Percentiles rank a stretch among this genome's conserved stretches.
These are phyloP conservation scores for Mucuna pruriens DNA, from an alignment of 306 rosid genomes.

Conservation along the genomic window DNA sequence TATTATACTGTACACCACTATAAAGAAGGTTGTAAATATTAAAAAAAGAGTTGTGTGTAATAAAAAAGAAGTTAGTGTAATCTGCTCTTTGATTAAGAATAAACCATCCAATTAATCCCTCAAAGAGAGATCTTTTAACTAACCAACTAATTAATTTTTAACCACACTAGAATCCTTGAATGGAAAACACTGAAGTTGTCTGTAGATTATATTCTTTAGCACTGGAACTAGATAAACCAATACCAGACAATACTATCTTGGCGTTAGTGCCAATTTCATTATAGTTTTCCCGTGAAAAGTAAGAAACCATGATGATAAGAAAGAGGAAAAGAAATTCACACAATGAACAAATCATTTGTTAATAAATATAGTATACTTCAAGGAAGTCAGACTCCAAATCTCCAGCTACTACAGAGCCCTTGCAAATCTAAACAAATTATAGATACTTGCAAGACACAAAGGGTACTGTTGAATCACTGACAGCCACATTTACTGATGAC, in stretches of 20 bases:
- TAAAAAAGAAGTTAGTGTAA: too few relatives aligned
- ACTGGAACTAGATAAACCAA: background rate
- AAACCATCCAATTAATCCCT: too few relatives aligned
- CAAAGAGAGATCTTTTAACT: background rate
- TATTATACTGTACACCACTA: too few relatives aligned
- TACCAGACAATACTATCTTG: background rate
- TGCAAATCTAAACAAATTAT: slow-evolving; percentile 8
- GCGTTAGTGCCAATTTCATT: background rate
- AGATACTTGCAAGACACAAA: background rate
- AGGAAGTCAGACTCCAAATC: background rate
- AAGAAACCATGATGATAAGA: background rate
- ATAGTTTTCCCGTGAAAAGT: background rate
- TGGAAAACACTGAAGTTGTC: background rate
- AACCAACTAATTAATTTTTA: background rate
- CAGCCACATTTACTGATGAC: slow-evolving; percentile 13
- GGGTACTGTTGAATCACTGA: background rate
- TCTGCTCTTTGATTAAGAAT: too few relatives aligned
- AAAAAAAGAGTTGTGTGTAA: too few relatives aligned
- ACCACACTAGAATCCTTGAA: background rate
- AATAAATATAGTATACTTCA: slow-evolving; percentile 14
- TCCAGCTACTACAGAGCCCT: background rate
- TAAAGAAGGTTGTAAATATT: too few relatives aligned
- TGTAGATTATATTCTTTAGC: background rate
- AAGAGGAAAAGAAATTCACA: background rate
- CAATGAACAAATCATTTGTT: background rate